Percentiles rank a stretch among this genome's conserved stretches.
Evolutionary conservation across 495 filamentous ascomycete species (phyloP).

Genomic region (Pyrenula aspistea): DNA sequence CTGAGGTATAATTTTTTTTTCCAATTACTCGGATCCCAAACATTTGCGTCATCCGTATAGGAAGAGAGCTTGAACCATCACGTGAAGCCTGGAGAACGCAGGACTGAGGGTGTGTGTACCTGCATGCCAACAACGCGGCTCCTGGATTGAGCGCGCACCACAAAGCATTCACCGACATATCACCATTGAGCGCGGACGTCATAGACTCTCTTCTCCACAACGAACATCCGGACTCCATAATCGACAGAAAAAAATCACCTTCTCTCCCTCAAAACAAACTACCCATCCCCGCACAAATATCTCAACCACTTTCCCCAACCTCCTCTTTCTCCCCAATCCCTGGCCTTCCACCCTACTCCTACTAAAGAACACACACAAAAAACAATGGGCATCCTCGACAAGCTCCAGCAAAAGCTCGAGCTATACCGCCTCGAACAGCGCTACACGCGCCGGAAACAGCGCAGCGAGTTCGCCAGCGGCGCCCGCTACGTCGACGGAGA

Average conservation of each 20-base stretch:
- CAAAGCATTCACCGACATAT: too few relatives aligned
- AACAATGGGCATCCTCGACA: conserved; percentile 44
- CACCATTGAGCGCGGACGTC: too few relatives aligned
- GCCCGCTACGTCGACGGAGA: conserved; percentile 88
- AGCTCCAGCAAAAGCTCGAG: conserved; percentile 54
- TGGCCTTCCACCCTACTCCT: conserved; percentile 7
- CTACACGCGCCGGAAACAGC: conserved; percentile 77
- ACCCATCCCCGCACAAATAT: background rate
- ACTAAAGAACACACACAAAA: background rate
- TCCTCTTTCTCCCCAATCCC: conserved; percentile 5
- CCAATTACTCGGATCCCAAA: too few relatives aligned
- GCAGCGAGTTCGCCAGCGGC: conserved; percentile 74
- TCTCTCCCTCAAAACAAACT: background rate
- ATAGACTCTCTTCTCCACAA: too few relatives aligned
- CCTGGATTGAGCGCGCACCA: too few relatives aligned
- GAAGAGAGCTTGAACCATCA: too few relatives aligned
- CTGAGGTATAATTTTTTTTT: too few relatives aligned
- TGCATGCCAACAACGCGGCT: too few relatives aligned
- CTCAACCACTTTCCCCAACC: conserved; percentile 3
- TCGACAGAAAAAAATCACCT: background rate
- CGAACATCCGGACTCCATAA: background rate
- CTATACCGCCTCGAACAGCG: conserved; percentile 87
- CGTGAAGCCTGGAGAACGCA: too few relatives aligned
- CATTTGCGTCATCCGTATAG: too few relatives aligned
- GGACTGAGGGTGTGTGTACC: too few relatives aligned